Evolutionary conservation across 1,284 basidiomycete genomes (phyloP), one percentile per base, ranked within the genome.

Genomic region (Schizophyllum commune): DNA sequence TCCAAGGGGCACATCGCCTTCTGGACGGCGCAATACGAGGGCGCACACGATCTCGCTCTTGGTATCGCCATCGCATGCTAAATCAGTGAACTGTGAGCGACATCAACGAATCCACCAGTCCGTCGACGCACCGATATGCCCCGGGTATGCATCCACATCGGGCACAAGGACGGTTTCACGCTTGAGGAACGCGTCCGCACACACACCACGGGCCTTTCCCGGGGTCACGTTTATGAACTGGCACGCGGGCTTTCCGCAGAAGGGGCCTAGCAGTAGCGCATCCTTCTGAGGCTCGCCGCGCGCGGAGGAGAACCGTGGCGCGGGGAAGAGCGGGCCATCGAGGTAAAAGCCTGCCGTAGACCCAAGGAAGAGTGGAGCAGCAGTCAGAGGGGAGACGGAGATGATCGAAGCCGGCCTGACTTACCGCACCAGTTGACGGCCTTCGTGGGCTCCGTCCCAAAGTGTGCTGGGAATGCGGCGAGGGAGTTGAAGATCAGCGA

Each of bases 401-500:
- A 47, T 47, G 39, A 27, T 27, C 27, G 27, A 27, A 27, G 27
- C 27, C 27, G 27, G 5, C 27, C 27, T 27, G 27, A 27, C 84
- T 75, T 68, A 94, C 92, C 93, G 79, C 86, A 88, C 94, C 94
- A 96, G 69, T 94, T 95, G 22, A 95, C 91, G 5, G 88, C 83
- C 68, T 80, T 81, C 61, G 79, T 77, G 4, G 75, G 80, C 15
- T 75, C 81, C 51, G 71, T 66, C 32, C 91, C 92, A 70, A 93
- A 94, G 67, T 85, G 74, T 32, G 79, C 70, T 19, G 79, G 76
- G 63, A 88, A 91, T 3, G 83, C 85, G 54, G 83, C 79, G 56
- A 94, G 81, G 13, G 91, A 81, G 70, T 87, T 85, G 75, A 86
- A 95, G 56, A 96, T 81, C 57, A 94, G 73, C 17, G 92, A 86